These are phyloP conservation scores for Stylonectria norvegica DNA, from an alignment of 2,329 filamentous ascomycete species.

Conservation along the genomic window DNA sequence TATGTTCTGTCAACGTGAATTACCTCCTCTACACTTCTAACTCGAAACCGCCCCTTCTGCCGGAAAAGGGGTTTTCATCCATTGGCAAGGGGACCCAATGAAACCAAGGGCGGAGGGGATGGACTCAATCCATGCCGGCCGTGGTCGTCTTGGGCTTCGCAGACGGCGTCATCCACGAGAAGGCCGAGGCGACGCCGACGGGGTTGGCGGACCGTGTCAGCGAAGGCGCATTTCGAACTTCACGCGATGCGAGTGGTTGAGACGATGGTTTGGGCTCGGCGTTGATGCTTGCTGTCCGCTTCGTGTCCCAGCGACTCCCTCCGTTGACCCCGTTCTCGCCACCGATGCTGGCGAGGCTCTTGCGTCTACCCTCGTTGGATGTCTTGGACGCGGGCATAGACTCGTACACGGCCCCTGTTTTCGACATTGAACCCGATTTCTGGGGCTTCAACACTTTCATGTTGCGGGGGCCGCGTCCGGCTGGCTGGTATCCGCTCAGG, in stretches of 20 bases:
- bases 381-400: slow-evolving; percentile 43
- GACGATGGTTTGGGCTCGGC: slow-evolving; percentile 35
- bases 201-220: slow-evolving; percentile 70
- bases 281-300: slow-evolving; percentile 46
- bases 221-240: slow-evolving; percentile 37
- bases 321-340: slow-evolving; percentile 27
- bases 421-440: slow-evolving; percentile 58
- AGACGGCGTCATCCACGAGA: slow-evolving; percentile 77
- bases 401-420: slow-evolving; percentile 53
- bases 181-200: slow-evolving; percentile 86
- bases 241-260: slow-evolving; percentile 32
- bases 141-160: slow-evolving; percentile 37
- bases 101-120: not conserved
- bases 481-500: slow-evolving; percentile 67
- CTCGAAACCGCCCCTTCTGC: not conserved
- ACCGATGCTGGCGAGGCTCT: slow-evolving; percentile 34
- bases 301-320: slow-evolving; percentile 51
- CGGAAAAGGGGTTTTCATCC: not conserved
- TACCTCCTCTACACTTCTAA: slow-evolving; percentile 16
- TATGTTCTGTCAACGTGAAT: slow-evolving; percentile 11
- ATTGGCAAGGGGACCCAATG: slow-evolving; percentile 6
- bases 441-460: slow-evolving; percentile 90
- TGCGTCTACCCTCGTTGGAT: slow-evolving; percentile 50
- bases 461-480: slow-evolving; percentile 58
- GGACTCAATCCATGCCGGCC: slow-evolving; percentile 21